Base-by-base conservation (phyloP, 1,284 basidiomycete genomes). In the Trichosporon inkin region DNA sequence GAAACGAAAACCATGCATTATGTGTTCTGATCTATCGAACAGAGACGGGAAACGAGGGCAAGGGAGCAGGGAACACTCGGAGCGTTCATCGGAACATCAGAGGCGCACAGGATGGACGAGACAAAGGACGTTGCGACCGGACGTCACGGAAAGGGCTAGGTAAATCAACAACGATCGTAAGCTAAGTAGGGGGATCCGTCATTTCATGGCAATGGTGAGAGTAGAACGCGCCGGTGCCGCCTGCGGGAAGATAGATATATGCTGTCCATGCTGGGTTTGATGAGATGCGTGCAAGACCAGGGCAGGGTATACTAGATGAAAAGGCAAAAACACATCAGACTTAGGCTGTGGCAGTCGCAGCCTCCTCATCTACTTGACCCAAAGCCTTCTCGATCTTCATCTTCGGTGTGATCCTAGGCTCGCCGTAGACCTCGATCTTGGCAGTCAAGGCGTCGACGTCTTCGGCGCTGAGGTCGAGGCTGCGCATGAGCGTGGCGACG, bases 401-500 rank as follows among this genome's bases (percentile, higher is more conserved):
- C 59, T 70, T 68, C 1, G 75, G 75, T 19, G 74, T 75, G 58
- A 76, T 63, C 51, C 62, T 62, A 11, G 72, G 72, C 61, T 68
- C 66, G 35, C 74, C 76, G 22, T 72, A 65, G 16, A 75, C 68
- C 8, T 74, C 75, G 55, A 78, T 67, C 63, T 70, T 70, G 24
- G 56, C 67, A 16, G 57, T 67, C 16, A 81, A 80, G 55, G 84
- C 84, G 63, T 85, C 84, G 67, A 89, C 84, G 66, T 78, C 78
- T 63, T 81, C 80, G 41, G 78, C 61, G 20, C 67, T 62, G 7
- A 90, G 78, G 20, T 81, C 82, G 19, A 88, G 81, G 44, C 84
- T 86, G 71, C 85, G 86, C 61, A 92, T 77, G 79, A 92, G 84
- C 57, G 82, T 81, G 10, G 86, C 90, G 74, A 92, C 86, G 56